phyloP scores from a whole-genome alignment of 345 rosid species.

The Corchorus olitorius region DNA sequence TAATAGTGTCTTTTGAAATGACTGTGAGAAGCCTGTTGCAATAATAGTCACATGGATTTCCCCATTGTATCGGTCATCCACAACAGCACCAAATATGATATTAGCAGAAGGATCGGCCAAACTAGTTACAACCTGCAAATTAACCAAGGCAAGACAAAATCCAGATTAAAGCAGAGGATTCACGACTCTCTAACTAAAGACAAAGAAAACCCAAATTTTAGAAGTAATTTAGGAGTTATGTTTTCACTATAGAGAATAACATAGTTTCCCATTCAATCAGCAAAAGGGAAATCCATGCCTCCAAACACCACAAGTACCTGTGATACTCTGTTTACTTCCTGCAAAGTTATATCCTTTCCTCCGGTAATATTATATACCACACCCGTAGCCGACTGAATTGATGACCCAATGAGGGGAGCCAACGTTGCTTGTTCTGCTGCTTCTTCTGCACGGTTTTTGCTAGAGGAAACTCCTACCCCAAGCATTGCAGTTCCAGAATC shows the following conservation, averaged over 20 bases:
- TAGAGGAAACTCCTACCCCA: constrained; percentile 95
- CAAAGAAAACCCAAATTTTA: background rate
- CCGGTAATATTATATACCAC: constrained; percentile 97
- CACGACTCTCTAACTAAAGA: background rate
- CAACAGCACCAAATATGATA: constrained; percentile 98
- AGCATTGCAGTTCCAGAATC: constrained; percentile 99
- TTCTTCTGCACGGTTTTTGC: constrained; percentile 99
- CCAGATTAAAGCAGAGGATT: background rate
- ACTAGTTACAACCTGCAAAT: constrained; percentile 86
- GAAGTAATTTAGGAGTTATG: background rate
- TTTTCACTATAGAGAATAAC: too few relatives aligned
- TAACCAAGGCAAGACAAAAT: background rate
- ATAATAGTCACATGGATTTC: constrained; percentile 96
- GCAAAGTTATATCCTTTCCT: constrained; percentile 94
- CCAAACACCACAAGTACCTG: background rate
- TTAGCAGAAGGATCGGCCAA: constrained; percentile 98
- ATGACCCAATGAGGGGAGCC: constrained; percentile 96
- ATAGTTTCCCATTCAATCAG: background rate
- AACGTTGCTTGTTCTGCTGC: constrained; percentile 98
- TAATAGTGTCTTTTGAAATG: constrained; percentile 84
- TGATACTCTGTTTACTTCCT: constrained; percentile 86
- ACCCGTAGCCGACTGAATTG: constrained; percentile 98
- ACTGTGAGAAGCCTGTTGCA: constrained; percentile 95
- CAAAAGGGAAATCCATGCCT: background rate
- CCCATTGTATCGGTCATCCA: constrained; percentile 91